Evolutionary conservation across 2,329 filamentous ascomycete genomes (phyloP), one percentile per base, ranked within the genome.

Genomic region (Akanthomyces dipterigenus): DNA sequence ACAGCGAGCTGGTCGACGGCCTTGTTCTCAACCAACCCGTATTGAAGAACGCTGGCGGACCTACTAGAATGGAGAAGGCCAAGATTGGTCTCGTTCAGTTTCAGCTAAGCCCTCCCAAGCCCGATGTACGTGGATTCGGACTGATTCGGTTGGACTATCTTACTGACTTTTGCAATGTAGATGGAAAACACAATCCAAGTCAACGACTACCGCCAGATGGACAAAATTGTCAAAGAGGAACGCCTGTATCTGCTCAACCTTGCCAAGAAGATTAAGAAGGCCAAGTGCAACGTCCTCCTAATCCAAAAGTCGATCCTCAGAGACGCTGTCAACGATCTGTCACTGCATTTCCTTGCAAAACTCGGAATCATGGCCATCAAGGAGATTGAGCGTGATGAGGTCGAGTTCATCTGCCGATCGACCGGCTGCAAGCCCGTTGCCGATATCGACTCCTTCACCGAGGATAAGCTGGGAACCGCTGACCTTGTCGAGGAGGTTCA

Each of bases 221-320:
- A 99, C 82, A 99, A 98, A 84, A 99, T 99, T 67, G 85, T 99
- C 69, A 99, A 99, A 80, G 95, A 99, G 79, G 95, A 99, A 81
- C 91, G 95, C 68, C 90, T 95, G 68, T 99, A 99, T 78, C 86
- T 99, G 66, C 85, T 99, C 63, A 98, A 98, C 82, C 90, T 99
- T 86, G 93, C 96, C 73, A 98, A 99, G 86, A 99, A 98, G 84
- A 99, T 99, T 77, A 97, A 98, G 81, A 99, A 98, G 84, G 93
- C 95, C 68, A 99, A 98, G 82, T 99, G 95, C 80, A 99, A 99
- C 71, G 95, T 99, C 48, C 87, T 98, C 49, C 82, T 99, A 67
- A 98, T 99, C 69, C 95, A 99, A 73, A 99, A 99, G 80, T 98
- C 93, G 16, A 99, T 99, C 69, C 86, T 99, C 63, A 88, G 95